Percentiles rank a stretch among this genome's conserved stretches.
phyloP scores from a whole-genome alignment of 1,284 basidiomycete genomes.

The Ganoderma leucocontextum region DNA sequence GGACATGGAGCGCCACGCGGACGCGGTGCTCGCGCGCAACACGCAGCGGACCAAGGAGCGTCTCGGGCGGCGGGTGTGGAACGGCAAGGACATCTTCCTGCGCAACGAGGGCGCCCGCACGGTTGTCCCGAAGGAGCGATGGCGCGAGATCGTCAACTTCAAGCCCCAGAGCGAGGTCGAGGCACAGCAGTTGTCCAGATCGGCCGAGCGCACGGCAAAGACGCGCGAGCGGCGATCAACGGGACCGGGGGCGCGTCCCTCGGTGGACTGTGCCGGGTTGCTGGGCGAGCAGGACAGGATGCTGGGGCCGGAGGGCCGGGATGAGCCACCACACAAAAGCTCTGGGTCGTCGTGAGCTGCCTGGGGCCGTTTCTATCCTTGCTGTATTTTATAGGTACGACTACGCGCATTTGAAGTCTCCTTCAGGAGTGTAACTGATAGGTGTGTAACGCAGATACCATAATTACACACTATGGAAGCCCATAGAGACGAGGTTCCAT shows the following conservation, averaged over 20 bases:
- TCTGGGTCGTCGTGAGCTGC: constrained; percentile 15
- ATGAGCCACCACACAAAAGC: constrained; percentile 6
- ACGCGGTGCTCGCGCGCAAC: constrained; percentile 57
- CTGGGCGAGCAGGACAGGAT: background rate
- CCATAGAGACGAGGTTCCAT: background rate
- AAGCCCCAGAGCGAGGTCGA: constrained; percentile 17
- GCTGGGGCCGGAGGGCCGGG: background rate
- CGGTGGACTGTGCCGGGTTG: background rate
- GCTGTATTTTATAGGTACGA: constrained; percentile 21
- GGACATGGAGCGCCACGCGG: constrained; percentile 50
- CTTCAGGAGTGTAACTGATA: background rate
- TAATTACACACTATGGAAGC: background rate
- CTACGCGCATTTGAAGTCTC: background rate
- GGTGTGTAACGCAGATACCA: background rate
- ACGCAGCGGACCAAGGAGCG: constrained; percentile 70
- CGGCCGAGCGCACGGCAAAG: background rate
- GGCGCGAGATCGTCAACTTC: constrained; percentile 47
- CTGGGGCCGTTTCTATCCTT: constrained; percentile 6
- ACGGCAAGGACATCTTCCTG: constrained; percentile 62
- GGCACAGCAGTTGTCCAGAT: background rate
- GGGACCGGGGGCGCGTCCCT: too few relatives aligned
- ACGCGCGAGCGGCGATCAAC: background rate
- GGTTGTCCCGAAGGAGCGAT: constrained; percentile 43
- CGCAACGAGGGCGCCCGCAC: constrained; percentile 41
- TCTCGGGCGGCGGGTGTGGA: constrained; percentile 76